Evolutionary conservation across 2,329 filamentous ascomycete species (phyloP), one percentile per base, ranked within the genome.

Genomic region (Aspergillus spinulosporus): DNA sequence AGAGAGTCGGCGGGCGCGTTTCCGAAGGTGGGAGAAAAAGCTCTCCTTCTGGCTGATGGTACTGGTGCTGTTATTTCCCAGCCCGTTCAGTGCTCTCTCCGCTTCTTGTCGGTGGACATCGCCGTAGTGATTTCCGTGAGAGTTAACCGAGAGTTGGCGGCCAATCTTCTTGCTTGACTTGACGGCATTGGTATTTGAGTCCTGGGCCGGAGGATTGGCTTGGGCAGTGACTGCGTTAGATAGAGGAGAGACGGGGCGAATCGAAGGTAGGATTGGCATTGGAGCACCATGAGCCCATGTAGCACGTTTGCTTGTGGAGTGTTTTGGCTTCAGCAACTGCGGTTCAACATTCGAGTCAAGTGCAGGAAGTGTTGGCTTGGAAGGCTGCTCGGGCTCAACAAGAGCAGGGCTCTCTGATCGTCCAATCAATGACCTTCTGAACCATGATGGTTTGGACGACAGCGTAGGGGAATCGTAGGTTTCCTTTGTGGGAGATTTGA

Each of bases 11-110:
- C 94, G 85, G 29, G 95, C 94, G 50, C 93, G 88, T 76, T 99
- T 99, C 55, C 94, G 85, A 5, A 99, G 82, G 71, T 99, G 94
- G 0, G 94, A 97, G 76, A 99, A 99, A 80, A 99, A 99, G 74
- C 94, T 91, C 73, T 99, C 94, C 70, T 95, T 95, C 44, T 92
- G 89, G 14, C 84, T 89, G 66, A 83, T 87, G 0, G 88, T 90
- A 4, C 91, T 94, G 12, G 84, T 86, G 26, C 92, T 79, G 21
- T 87, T 89, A 34, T 82, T 84, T 66, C 88, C 87, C 7, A 57
- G 36, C 52, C 92, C 94, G 69, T 92, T 97, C 45, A 97, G 81
- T 37, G 92, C 91, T 60, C 90, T 84, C 74, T 97, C 93, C 11
- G 93, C 91, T 74, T 97, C 91, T 75, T 93, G 90, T 54, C 93